Evolutionary conservation across 192 early-diverging fungal genomes (phyloP).

Genomic region (Podila horticola): DNA sequence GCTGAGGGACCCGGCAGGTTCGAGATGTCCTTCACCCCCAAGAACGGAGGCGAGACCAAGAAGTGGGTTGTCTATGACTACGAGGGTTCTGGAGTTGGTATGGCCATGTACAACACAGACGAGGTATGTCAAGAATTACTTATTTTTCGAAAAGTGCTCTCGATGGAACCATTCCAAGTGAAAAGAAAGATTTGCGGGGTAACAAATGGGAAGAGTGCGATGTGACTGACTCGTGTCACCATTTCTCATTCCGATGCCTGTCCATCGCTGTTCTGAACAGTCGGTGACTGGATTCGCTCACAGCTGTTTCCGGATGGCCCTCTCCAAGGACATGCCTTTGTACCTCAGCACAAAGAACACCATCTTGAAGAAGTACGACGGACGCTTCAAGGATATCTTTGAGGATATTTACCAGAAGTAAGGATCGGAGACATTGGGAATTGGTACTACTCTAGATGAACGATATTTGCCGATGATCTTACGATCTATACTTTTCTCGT

Average conservation of each 20-base stretch:
- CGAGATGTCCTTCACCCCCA: conserved; percentile 91
- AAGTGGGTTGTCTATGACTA: conserved; percentile 85
- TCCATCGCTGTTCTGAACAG: conserved; percentile 10
- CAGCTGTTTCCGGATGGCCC: conserved; percentile 94
- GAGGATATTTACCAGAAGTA: conserved; percentile 83
- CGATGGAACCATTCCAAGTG: too few relatives aligned
- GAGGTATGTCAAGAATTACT: conserved; percentile 58
- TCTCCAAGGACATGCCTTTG: conserved; percentile 92
- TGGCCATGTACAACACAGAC: conserved; percentile 97
- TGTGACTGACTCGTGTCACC: neutral
- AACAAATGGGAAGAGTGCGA: neutral
- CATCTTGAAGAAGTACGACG: conserved; percentile 97
- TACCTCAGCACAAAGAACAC: conserved; percentile 99
- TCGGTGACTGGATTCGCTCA: conserved; percentile 95
- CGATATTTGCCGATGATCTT: neutral
- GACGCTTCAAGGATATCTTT: conserved; percentile 99
- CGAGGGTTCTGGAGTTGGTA: conserved; percentile 84
- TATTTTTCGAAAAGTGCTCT: neutral
- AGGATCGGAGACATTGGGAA: neutral
- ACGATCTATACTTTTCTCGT: neutral
- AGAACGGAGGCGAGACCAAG: conserved; percentile 69
- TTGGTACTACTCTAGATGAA: neutral
- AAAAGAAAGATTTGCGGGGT: too few relatives aligned
- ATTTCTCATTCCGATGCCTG: neutral
- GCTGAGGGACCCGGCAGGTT: conserved; percentile 90